A percentile compares a stretch with the other conserved stretches of the same genome.
Evolutionary conservation across 148 eudicot genomes (phyloP).

Genomic region (Drosera capensis): DNA sequence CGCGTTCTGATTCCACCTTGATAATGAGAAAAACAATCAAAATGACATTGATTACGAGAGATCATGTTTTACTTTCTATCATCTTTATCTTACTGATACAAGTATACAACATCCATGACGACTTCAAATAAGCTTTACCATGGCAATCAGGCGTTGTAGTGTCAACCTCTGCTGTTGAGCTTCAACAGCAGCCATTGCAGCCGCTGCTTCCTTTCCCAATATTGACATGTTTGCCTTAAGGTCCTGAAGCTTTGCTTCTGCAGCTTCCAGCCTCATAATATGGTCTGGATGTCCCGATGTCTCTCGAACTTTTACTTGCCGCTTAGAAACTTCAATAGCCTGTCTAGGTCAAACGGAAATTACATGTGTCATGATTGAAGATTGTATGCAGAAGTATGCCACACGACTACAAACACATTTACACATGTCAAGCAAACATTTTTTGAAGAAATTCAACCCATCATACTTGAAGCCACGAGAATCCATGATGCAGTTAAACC

Average conservation of each 20-base stretch:
- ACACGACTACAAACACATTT: too few species aligned
- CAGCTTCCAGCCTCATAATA: constrained; percentile 66
- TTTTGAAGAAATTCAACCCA: too few species aligned
- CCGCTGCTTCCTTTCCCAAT: constrained; percentile 89
- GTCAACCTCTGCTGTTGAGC: constrained; percentile 92
- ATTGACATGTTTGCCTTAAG: constrained; percentile 67
- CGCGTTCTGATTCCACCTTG: constrained; percentile 85
- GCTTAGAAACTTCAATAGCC: constrained; percentile 88
- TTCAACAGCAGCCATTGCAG: constrained; percentile 98
- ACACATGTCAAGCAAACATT: too few species aligned
- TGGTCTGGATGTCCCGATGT: constrained; percentile 65
- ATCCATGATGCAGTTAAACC: too few species aligned
- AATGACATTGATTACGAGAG: constrained; percentile 4
- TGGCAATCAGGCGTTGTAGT: constrained; percentile 76
- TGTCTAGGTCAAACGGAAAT: constrained; percentile 43
- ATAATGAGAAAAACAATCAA: constrained; percentile 6
- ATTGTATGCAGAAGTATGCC: constrained; percentile 12
- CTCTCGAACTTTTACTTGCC: constrained; percentile 78
- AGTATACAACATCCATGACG: not conserved
- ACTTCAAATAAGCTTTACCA: constrained; percentile 33
- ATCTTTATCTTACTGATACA: too few species aligned
- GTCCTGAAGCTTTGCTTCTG: constrained; percentile 77
- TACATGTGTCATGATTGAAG: not conserved
- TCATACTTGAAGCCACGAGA: too few species aligned
- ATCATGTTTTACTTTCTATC: too few species aligned